phyloP scores from a whole-genome alignment of 495 filamentous ascomycete species.

The Talaromyces ruber region DNA sequence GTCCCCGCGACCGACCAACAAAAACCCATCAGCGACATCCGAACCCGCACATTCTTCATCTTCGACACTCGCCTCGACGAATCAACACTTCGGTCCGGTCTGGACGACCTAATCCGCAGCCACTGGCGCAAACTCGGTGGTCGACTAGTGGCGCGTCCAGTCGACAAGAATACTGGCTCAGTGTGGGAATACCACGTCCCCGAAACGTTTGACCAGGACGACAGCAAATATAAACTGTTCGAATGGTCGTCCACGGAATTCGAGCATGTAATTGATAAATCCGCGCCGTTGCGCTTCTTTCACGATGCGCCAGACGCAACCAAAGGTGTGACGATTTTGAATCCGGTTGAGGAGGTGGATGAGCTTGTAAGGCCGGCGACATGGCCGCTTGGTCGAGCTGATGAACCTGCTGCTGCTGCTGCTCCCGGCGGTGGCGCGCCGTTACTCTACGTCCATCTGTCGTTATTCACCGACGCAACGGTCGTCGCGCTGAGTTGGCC shows the following conservation, averaged over 20 bases:
- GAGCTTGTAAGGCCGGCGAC: not conserved
- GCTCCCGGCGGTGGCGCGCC: not conserved
- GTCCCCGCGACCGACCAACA: not conserved
- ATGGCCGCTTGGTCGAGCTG: not conserved
- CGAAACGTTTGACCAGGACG: not conserved
- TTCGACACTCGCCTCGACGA: not conserved
- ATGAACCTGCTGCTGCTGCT: not conserved
- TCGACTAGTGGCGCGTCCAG: not conserved
- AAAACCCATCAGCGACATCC: not conserved
- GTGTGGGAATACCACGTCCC: not conserved
- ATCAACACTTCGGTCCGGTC: not conserved
- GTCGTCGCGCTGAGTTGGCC: not conserved
- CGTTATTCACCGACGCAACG: not conserved
- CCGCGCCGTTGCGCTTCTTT: not conserved
- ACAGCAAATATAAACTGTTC: not conserved
- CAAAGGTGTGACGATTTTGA: not conserved
- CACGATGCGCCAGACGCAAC: not conserved
- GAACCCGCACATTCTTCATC: not conserved
- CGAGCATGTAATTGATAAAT: not conserved
- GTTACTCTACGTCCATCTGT: not conserved
- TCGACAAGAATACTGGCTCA: not conserved
- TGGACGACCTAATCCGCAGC: not conserved
- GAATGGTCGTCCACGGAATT: not conserved
- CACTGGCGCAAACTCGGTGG: not conserved
- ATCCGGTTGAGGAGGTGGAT: not conserved